Conservation (phyloP, 768 basidiomycete genomes). For the Gloeophyllum trabeum region DNA sequence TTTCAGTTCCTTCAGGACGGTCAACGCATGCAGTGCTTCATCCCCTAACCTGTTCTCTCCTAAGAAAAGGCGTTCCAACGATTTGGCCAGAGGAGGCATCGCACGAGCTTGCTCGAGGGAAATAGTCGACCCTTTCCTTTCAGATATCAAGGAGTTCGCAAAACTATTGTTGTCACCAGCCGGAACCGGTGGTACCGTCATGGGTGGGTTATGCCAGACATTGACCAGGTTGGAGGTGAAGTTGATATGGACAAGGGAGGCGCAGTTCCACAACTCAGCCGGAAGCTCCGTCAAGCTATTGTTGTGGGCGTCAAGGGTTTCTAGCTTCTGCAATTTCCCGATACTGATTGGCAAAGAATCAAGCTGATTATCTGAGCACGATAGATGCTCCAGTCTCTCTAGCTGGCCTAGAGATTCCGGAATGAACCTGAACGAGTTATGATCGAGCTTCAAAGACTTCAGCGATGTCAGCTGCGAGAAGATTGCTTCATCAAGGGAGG, state of each 20-base stretch:
- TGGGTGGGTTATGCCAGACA: constrained; percentile 34
- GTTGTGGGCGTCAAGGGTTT: constrained; percentile 78
- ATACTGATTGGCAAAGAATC: constrained; percentile 65
- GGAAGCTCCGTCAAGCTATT: constrained; percentile 80
- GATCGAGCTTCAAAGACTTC: constrained; percentile 61
- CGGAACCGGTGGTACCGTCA: not conserved
- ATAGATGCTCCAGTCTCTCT: constrained; percentile 54
- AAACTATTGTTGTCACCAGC: not conserved
- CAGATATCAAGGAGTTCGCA: constrained; percentile 9
- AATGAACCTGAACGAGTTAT: constrained; percentile 77
- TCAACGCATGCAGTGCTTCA: constrained; percentile 65
- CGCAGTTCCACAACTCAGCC: constrained; percentile 73
- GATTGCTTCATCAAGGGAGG: constrained; percentile 65
- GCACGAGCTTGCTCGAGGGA: constrained; percentile 14
- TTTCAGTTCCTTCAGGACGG: constrained; percentile 62
- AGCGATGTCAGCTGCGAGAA: constrained; percentile 68
- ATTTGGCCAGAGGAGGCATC: constrained; percentile 52
- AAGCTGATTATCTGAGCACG: constrained; percentile 88
- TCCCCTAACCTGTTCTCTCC: constrained; percentile 85
- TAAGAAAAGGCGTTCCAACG: constrained; percentile 71
- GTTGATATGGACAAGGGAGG: constrained; percentile 62
- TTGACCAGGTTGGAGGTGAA: constrained; percentile 80
- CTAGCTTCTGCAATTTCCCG: constrained; percentile 64
- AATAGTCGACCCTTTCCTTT: constrained; percentile 33
- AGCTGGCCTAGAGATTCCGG: constrained; percentile 80